A percentile compares a stretch with the other conserved stretches of the same genome.
These are phyloP conservation scores for Geotrichum candidum DNA, from an alignment of 1,139 yeast species.

Conservation along the genomic window DNA sequence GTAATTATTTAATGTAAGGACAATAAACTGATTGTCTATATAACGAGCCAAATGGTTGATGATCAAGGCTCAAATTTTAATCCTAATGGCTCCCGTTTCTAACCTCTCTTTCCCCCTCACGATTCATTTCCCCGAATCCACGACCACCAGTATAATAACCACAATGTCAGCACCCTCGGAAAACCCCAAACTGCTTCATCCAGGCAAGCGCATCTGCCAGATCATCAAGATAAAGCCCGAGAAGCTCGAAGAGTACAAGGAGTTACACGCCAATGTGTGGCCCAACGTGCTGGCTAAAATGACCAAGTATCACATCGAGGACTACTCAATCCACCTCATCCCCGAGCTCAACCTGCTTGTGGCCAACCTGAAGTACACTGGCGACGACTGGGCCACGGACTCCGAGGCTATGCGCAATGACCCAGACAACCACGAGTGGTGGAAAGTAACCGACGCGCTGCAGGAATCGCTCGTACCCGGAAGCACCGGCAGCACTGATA, in stretches of 20 bases:
- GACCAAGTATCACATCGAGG: slow-evolving; percentile 37
- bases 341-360: slow-evolving; percentile 33
- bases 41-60: neutral
- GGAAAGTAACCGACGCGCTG: slow-evolving; percentile 38
- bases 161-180: neutral
- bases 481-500: slow-evolving; percentile 36
- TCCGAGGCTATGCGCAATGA: slow-evolving; percentile 33
- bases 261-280: slow-evolving; percentile 32
- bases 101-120: neutral
- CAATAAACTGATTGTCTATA: too few relatives aligned
- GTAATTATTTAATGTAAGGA: too few relatives aligned
- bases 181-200: neutral
- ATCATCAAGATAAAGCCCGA: slow-evolving; percentile 38
- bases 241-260: slow-evolving; percentile 35
- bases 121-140: neutral
- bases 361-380: slow-evolving; percentile 36
- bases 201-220: slow-evolving; percentile 37
- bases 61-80: neutral
- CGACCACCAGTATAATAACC: neutral
- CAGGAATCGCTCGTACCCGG: slow-evolving; percentile 37
- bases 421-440: slow-evolving; percentile 38
- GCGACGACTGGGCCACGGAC: slow-evolving; percentile 37
- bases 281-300: slow-evolving; percentile 33
- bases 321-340: slow-evolving; percentile 38
- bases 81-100: neutral